Base-by-base conservation (phyloP, 768 basidiomycete genomes). In the Rhodotorula sphaerocarpa region DNA sequence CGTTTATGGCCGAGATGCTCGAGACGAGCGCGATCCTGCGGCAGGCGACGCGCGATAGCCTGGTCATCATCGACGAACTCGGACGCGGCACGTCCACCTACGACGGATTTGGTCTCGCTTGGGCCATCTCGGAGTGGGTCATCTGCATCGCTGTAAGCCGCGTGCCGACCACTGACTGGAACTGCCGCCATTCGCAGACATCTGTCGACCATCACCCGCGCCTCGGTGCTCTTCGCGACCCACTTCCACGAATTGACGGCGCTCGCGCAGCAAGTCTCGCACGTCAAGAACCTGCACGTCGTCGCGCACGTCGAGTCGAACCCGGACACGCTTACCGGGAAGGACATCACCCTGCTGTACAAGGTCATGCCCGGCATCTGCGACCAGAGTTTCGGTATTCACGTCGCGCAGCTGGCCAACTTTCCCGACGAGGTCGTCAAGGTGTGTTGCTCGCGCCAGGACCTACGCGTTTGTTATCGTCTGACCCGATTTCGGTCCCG, bases 1-100 rank as follows among this genome's bases (percentile, higher is more conserved):
- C 93, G 0, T 99, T 99, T 75, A 97, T 97, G 93, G 92, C 91
- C 3, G 95, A 99, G 76, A 97, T 97, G 95, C 80, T 99, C 33
- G 95, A 99, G 75, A 97, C 92, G 1, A 92, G 95, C 0, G 89
- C 88, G 0, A 97, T 97, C 71, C 80, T 99, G 46, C 82, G 86
- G 71, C 90, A 89, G 42, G 91, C 95, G 0, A 88, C 89, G 0
- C 85, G 84, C 70, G 84, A 97, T 74, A 96, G 91, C 1, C 77
- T 99, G 44, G 86, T 99, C 64, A 93, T 99, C 72, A 97, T 99
- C 52, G 95, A 99, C 74, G 95, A 99, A 76, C 82, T 97, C 9
- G 90, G 93, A 34, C 79, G 91, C 78, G 91, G 92, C 10, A 95
- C 63, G 55, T 55, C 59, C 36, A 96, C 93, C 0, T 93, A 93